Conservation (phyloP, 345 rosid species). For the Leavenworthia alabamica region DNA sequence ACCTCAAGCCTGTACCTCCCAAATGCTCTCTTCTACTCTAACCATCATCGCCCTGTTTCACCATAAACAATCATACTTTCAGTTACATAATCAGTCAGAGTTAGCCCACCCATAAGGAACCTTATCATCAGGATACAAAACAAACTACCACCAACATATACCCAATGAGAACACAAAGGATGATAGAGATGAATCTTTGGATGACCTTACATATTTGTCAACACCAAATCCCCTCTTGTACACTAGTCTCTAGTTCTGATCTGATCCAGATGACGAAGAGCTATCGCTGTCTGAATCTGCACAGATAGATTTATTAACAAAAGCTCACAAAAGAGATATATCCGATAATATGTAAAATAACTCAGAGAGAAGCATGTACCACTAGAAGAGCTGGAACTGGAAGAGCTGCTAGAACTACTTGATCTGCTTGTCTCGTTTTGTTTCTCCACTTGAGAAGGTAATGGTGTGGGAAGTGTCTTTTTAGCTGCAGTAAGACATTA, state of each 20-base stretch:
- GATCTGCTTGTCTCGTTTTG: conserved; percentile 66
- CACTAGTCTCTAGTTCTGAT: conserved; percentile 27
- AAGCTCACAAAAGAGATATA: not conserved
- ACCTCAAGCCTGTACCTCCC: conserved; percentile 26
- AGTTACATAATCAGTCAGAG: not conserved
- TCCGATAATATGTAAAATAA: not conserved
- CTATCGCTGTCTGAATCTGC: conserved; percentile 91
- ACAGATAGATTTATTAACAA: not conserved
- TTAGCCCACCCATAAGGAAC: not conserved
- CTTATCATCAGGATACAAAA: not conserved
- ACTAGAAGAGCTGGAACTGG: conserved; percentile 97
- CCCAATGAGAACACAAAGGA: not conserved
- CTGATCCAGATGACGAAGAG: conserved; percentile 87
- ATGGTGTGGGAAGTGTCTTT: conserved; percentile 38
- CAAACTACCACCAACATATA: not conserved
- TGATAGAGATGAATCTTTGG: not conserved
- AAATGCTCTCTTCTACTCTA: conserved; percentile 24
- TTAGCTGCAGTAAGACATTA: conserved; percentile 34
- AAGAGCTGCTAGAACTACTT: conserved; percentile 94
- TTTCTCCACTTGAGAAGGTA: conserved; percentile 46
- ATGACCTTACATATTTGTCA: conserved; percentile 24
- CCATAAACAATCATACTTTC: not conserved
- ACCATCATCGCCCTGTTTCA: conserved; percentile 25
- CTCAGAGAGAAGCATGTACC: conserved; percentile 39
- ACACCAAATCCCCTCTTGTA: conserved; percentile 8